Evolutionary conservation across 139 green algal species (phyloP).

Genomic region (Picochlorum costavermella): DNA sequence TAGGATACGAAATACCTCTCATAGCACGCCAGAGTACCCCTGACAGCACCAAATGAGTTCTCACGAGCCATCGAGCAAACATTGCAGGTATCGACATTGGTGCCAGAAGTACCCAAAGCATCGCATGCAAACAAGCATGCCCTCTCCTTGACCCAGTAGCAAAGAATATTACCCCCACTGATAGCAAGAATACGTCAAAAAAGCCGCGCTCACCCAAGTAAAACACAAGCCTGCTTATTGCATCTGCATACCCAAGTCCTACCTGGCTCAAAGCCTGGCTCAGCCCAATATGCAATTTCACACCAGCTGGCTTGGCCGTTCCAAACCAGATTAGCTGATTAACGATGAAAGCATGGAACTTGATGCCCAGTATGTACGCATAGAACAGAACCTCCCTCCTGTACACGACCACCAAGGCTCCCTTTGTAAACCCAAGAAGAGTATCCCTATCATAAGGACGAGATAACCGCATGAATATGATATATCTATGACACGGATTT

Average conservation of each 20-base stretch:
- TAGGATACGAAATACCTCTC: background rate
- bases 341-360: background rate
- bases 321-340: background rate
- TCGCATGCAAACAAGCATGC: no score
- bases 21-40: background rate
- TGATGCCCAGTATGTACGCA: no score
- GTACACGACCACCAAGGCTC: no score
- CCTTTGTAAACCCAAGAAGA: no score
- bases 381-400: no score
- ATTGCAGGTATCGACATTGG: no score
- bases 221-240: background rate
- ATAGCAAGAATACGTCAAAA: background rate
- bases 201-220: background rate
- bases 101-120: no score
- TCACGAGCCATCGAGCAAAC: no score
- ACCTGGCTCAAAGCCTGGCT: background rate
- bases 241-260: background rate
- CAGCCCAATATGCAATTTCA: conserved; percentile 4
- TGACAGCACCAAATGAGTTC: no score
- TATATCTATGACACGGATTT: no score
- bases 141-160: background rate
- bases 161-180: background rate
- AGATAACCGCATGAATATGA: no score
- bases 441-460: no score
- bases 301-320: conserved; percentile 21